Conservation (phyloP, 176 grass and related monocot species). For the Musa beccarii region DNA sequence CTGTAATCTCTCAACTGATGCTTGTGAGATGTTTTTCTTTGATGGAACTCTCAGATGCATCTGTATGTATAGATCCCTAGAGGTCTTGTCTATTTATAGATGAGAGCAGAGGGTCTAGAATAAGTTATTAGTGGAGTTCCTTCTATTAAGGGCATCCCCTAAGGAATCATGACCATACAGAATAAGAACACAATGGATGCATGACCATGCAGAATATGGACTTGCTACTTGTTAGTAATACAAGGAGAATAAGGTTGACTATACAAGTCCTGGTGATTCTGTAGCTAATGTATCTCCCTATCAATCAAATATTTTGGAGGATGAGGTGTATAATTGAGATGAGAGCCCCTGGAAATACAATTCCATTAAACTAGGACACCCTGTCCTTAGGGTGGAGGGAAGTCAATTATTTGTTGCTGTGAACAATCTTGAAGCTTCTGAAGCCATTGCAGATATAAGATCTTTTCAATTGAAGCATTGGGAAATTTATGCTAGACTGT, state of each 20-base stretch:
- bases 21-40: too few relatives aligned
- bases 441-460: slow-evolving; percentile 74
- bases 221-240: slow-evolving; percentile 96
- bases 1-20: too few relatives aligned
- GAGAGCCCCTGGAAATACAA: slow-evolving; percentile 60
- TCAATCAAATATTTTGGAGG: slow-evolving; percentile 52
- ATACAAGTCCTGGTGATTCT: slow-evolving; percentile 36
- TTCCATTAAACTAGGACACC: slow-evolving; percentile 83
- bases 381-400: slow-evolving; percentile 77
- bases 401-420: slow-evolving; percentile 90
- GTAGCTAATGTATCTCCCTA: slow-evolving; percentile 37
- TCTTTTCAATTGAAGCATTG: slow-evolving; percentile 77
- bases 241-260: slow-evolving; percentile 65
- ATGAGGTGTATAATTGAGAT: slow-evolving; percentile 48
- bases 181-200: too few relatives aligned
- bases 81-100: too few relatives aligned
- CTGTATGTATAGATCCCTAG: too few relatives aligned
- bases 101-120: too few relatives aligned
- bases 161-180: too few relatives aligned
- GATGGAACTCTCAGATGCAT: too few relatives aligned
- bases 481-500: slow-evolving; percentile 89
- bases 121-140: too few relatives aligned
- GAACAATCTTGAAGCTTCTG: slow-evolving; percentile 91
- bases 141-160: too few relatives aligned
- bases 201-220: slow-evolving; percentile 87